Base-by-base conservation (phyloP, 257 asterid genomes). In the Ehretia macrophylla region DNA sequence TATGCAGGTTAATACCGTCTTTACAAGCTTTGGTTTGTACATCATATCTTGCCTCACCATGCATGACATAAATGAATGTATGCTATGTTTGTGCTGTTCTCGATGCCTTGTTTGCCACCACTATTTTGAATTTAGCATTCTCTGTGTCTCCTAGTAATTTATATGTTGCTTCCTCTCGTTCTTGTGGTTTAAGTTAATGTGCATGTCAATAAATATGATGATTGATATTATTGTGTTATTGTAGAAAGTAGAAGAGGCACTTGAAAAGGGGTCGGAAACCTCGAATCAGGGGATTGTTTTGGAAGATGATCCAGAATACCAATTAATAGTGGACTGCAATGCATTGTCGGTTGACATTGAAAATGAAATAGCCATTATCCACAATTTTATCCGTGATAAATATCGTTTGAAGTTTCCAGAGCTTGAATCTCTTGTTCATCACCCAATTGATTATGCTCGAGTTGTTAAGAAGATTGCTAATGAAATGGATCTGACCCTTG, bases 271-370 rank as follows among this genome's bases (percentile, higher is more conserved):
- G 13, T 75, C 82, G 54, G 89, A 73, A 46, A 69, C 56, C 58
- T 63, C 93, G 17, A 62, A 71, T 56, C 84, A 78, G 19, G 91
- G 85, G 54, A 68, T 78, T 55, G 86, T 76, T 49, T 66, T 88
- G 58, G 99, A 92, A 78, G 99, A 88, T 73, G 97, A 92, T 72
- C 99, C 96, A 11, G 99, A 92, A 51, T 92, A 92, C 75, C 97
- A 88, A 78, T 65, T 88, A 73, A 92, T 92, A 53, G 99, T 92
- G 27, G 97, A 92, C 18, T 92, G 99, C 59, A 92, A 92, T 60
- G 78, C 95, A 8, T 61, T 92, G 71, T 86, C 97, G 0, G 97
- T 86, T n/a, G 99, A 92, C 60, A 92, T 92, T 54, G 97, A 86
- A 72, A 92, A 92, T 70, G 97, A 92, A 75, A 85, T 92, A 23